Conservation (phyloP, 768 basidiomycete species). For the Lactifluus rugatus region DNA sequence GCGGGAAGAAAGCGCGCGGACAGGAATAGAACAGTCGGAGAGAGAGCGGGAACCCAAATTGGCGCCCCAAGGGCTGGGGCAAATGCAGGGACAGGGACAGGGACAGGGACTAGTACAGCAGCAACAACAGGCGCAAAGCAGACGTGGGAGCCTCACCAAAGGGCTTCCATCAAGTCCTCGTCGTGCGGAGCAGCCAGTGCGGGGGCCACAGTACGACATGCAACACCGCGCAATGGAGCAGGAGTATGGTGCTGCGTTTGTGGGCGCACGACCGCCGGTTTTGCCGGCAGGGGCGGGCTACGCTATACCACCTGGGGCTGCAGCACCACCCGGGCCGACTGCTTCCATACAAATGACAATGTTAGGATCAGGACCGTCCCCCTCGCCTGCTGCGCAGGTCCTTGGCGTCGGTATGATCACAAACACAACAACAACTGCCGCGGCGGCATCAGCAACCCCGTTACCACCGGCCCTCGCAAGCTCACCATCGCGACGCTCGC, state of each 20-base stretch:
- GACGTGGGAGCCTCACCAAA: conserved; percentile 59
- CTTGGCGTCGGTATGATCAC: conserved; percentile 2
- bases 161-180: conserved; percentile 39
- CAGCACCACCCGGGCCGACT: conserved; percentile 23
- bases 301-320: conserved; percentile 31
- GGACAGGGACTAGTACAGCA: conserved; percentile 25
- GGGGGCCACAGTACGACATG: conserved; percentile 87
- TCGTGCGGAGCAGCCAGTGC: conserved; percentile 77
- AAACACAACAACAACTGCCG: conserved; percentile 20
- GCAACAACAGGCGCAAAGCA: conserved; percentile 35
- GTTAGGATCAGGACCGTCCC: conserved; percentile 21
- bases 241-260: conserved; percentile 46
- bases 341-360: not conserved
- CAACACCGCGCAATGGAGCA: conserved; percentile 91
- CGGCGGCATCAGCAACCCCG: conserved; percentile 22
- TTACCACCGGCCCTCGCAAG: conserved; percentile 37
- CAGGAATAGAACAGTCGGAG: conserved; percentile 26
- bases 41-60: conserved; percentile 36
- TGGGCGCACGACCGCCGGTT: not conserved
- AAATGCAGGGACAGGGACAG: conserved; percentile 23
- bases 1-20: conserved; percentile 31
- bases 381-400: conserved; percentile 29
- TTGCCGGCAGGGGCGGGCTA: conserved; percentile 8
- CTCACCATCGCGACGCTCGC: conserved; percentile 38
- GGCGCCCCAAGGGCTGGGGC: not conserved